Evolutionary conservation across 2,329 filamentous ascomycete genomes (phyloP), one percentile per base, ranked within the genome.

Genomic region (Colletotrichum siamense): DNA sequence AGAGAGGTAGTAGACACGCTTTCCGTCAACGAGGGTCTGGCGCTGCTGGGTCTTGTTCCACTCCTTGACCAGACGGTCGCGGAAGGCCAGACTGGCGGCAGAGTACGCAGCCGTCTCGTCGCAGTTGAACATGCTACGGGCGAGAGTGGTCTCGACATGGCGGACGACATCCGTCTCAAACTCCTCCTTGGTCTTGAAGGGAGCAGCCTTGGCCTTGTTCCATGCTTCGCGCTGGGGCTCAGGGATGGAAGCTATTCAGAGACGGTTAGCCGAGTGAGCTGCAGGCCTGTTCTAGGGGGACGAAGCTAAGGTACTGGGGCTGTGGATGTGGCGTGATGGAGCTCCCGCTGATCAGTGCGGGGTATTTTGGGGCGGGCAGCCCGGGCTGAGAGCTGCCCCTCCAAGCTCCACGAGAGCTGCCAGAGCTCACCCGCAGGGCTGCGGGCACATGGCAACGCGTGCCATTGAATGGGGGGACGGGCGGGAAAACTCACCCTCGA

Each of bases 11-110:
- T 99, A 99, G 80, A 99, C 92, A 77, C 97, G 93, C 91, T 99
- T 99, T 86, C 92, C 93, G 84, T 99, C 97, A 73, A 91, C 90
- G 81, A 95, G 95, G 0, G 96, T 98, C 87, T 99, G 97, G 77
- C 94, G 94, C 88, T 99, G 97, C 88, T 99, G 97, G 63, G 97
- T 99, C 87, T 94, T 96, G 88, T 99, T 99, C 97, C 97, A 99
- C 80, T 98, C 95, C 78, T 97, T 93, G 82, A 99, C 94, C 83
- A 99, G 89, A 69, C 96, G 94, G 85, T 99, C 96, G 82, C 97
- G 92, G 87, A 99, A 96, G 30, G 97, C 96, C 81, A 99, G 88
- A 79, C 95, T 95, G 59, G 96, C 95, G 79, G 96, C 97, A 9
- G 95, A 92, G 86, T 99, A 99, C 36, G 96, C 96, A 69, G 97